A percentile compares a stretch with the other conserved stretches of the same genome.
Conservation (phyloP, 768 basidiomycete genomes). For the Cyclocybe cylindracea region DNA sequence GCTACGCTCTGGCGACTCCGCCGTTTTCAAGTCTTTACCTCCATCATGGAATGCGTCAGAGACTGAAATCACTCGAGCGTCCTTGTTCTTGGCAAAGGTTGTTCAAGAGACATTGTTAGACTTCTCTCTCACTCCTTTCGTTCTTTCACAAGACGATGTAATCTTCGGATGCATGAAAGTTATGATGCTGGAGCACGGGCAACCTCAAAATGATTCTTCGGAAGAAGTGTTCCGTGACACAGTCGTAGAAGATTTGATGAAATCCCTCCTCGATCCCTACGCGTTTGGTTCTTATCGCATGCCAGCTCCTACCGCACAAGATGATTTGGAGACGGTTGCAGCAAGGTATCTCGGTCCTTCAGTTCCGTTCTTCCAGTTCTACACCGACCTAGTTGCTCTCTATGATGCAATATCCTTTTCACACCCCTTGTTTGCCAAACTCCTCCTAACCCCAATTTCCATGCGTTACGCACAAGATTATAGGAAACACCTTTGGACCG, state of each 20-base stretch:
- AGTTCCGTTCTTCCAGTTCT: conserved; percentile 92
- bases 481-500: conserved; percentile 81
- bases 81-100: conserved; percentile 61
- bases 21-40: conserved; percentile 71
- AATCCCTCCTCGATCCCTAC: conserved; percentile 57
- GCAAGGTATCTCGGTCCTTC: conserved; percentile 57
- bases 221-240: conserved; percentile 84
- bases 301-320: conserved; percentile 6
- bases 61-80: conserved; percentile 69
- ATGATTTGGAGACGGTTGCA: conserved; percentile 45
- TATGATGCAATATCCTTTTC: conserved; percentile 92
- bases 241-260: conserved; percentile 60
- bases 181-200: conserved; percentile 93
- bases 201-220: conserved; percentile 46
- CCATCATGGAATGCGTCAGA: conserved; percentile 78
- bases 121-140: conserved; percentile 42
- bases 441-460: conserved; percentile 76
- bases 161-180: conserved; percentile 88
- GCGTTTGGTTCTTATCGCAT: conserved; percentile 27
- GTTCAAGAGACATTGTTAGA: conserved; percentile 44
- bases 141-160: conserved; percentile 53
- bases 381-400: conserved; percentile 87
- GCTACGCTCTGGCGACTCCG: conserved; percentile 70
- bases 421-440: conserved; percentile 69
- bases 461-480: conserved; percentile 83